Evolutionary conservation across 1,284 basidiomycete genomes (phyloP).

Genomic region (Marasmius fiardii): DNA sequence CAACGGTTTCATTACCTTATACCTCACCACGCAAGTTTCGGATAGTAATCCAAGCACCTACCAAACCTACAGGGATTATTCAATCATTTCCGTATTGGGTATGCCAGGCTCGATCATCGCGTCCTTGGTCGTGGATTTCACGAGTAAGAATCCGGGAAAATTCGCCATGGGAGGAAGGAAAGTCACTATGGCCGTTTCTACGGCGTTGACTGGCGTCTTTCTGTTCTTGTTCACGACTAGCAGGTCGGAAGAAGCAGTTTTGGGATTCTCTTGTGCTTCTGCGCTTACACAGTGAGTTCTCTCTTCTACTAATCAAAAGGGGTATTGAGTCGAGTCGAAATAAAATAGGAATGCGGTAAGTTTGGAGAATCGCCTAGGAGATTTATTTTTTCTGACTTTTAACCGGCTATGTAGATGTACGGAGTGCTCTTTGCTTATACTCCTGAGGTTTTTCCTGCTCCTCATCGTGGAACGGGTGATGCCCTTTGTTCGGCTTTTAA

Average conservation of each 20-base stretch:
- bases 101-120: constrained; percentile 59
- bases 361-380: no score
- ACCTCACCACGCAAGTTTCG: constrained; percentile 41
- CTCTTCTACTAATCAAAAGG: not conserved
- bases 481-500: constrained; percentile 53
- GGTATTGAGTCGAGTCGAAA: not conserved
- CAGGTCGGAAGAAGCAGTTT: constrained; percentile 38
- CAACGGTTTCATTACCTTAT: constrained; percentile 49
- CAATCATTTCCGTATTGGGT: constrained; percentile 45
- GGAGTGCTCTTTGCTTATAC: constrained; percentile 60
- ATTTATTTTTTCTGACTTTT: not conserved
- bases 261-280: constrained; percentile 54
- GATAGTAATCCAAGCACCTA: constrained; percentile 25
- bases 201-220: constrained; percentile 51
- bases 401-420: constrained; percentile 40
- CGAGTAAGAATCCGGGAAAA: constrained; percentile 25
- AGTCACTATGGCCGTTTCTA: constrained; percentile 47
- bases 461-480: constrained; percentile 62
- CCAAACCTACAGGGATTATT: constrained; percentile 46
- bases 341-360: constrained; percentile 29
- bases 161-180: constrained; percentile 45
- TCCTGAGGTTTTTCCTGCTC: constrained; percentile 65
- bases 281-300: constrained; percentile 35
- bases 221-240: constrained; percentile 62
- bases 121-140: constrained; percentile 50